phyloP scores from a whole-genome alignment of 1,284 basidiomycete species.

The Tilletia indica region DNA sequence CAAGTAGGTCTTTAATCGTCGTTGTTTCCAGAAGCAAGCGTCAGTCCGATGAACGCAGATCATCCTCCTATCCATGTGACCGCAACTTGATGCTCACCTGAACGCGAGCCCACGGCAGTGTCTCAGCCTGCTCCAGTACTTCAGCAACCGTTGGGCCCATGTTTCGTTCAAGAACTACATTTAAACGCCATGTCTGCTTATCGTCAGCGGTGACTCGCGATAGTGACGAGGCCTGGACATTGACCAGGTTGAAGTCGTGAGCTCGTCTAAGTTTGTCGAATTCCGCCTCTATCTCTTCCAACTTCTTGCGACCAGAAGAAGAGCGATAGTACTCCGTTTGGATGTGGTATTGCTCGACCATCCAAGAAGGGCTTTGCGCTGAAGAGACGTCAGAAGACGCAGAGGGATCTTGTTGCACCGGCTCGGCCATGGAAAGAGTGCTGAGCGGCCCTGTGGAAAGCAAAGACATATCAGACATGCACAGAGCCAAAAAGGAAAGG shows the following conservation, averaged over 20 bases:
- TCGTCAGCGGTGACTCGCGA: not conserved
- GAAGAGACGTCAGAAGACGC: slow-evolving; percentile 17
- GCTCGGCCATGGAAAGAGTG: slow-evolving; percentile 25
- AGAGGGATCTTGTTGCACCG: slow-evolving; percentile 33
- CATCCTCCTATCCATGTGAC: not conserved
- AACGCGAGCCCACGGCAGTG: slow-evolving; percentile 41
- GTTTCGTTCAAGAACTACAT: slow-evolving; percentile 34
- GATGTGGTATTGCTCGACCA: slow-evolving; percentile 44
- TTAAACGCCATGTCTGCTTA: slow-evolving; percentile 38
- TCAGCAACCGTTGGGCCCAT: slow-evolving; percentile 30
- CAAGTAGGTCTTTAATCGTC: slow-evolving; percentile 26
- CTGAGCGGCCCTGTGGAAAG: not conserved
- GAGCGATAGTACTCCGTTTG: slow-evolving; percentile 38
- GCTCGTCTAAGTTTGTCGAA: slow-evolving; percentile 41
- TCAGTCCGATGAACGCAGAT: not conserved
- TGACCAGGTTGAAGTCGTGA: slow-evolving; percentile 35
- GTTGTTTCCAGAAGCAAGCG: not conserved
- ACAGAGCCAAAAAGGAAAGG: too few species aligned
- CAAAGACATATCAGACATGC: not conserved
- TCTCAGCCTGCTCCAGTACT: slow-evolving; percentile 39
- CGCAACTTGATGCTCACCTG: slow-evolving; percentile 17
- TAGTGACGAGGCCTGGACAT: slow-evolving; percentile 41
- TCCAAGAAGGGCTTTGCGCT: slow-evolving; percentile 33
- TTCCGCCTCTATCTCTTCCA: slow-evolving; percentile 51
- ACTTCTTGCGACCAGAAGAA: slow-evolving; percentile 37